phyloP scores from a whole-genome alignment of 495 filamentous ascomycete genomes.

The Rhypophila decipiens region DNA sequence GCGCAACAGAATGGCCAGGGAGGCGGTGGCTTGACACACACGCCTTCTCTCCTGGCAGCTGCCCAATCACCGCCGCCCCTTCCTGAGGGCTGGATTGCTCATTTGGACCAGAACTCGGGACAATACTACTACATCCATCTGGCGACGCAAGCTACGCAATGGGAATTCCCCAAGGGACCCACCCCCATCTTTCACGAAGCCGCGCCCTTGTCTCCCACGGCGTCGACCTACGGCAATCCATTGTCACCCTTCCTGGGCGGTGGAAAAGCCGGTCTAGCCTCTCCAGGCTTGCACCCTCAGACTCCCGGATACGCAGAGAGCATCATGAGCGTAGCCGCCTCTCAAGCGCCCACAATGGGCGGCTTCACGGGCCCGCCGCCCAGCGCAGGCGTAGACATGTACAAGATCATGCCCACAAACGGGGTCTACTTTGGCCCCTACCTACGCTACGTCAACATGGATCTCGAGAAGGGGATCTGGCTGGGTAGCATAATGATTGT shows the following conservation, averaged over 20 bases:
- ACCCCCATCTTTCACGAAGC: constrained; percentile 75
- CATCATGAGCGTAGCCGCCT: constrained; percentile 66
- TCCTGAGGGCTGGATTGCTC: constrained; percentile 97
- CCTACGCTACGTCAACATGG: constrained; percentile 94
- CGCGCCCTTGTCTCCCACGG: constrained; percentile 70
- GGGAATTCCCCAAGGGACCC: constrained; percentile 94
- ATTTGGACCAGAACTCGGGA: constrained; percentile 87
- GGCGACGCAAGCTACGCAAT: constrained; percentile 91
- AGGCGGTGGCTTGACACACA: constrained; percentile 33
- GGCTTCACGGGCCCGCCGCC: constrained; percentile 84
- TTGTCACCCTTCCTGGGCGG: constrained; percentile 68
- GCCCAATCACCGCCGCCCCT: constrained; percentile 83
- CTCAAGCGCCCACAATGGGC: constrained; percentile 58
- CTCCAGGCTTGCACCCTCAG: constrained; percentile 66
- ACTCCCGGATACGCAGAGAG: constrained; percentile 68
- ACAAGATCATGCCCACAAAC: constrained; percentile 87
- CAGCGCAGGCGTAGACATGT: constrained; percentile 79
- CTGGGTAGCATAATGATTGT: constrained; percentile 69
- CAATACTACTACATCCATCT: constrained; percentile 99
- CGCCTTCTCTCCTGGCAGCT: constrained; percentile 47
- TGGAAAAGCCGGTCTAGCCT: constrained; percentile 65
- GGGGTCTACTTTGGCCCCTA: constrained; percentile 99
- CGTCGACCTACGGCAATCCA: constrained; percentile 72
- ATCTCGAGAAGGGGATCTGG: constrained; percentile 87
- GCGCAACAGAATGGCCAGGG: constrained; percentile 31